Percentiles rank a stretch among this genome's conserved stretches.
These are phyloP conservation scores for Biscogniauxia mediterranea DNA, from an alignment of 2,329 filamentous ascomycete genomes.

Conservation along the genomic window DNA sequence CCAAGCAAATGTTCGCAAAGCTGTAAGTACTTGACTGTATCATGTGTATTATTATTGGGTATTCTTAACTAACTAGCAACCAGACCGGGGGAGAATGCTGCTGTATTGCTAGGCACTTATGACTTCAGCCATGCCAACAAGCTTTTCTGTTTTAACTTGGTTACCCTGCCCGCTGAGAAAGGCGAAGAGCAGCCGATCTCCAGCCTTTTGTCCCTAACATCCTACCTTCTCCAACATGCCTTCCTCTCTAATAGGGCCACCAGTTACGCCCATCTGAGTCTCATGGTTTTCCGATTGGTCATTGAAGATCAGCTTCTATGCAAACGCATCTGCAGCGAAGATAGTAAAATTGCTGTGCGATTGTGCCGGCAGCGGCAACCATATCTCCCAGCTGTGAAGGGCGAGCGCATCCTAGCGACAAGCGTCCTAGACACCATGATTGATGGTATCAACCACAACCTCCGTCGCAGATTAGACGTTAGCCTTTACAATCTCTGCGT, in stretches of 20 bases:
- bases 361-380: conserved; percentile 88
- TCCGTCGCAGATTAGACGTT: conserved; percentile 80
- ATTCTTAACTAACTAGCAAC: conserved; percentile 19
- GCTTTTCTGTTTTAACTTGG: conserved; percentile 83
- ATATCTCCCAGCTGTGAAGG: conserved; percentile 71
- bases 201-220: conserved; percentile 81
- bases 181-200: conserved; percentile 72
- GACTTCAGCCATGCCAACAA: conserved; percentile 96
- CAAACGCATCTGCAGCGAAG: conserved; percentile 80
- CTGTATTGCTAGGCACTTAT: conserved; percentile 81
- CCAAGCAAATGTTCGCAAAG: conserved; percentile 75
- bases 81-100: conserved; percentile 76
- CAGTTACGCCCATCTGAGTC: conserved; percentile 79
- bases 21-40: conserved; percentile 59
- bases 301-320: conserved; percentile 81
- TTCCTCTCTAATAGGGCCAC: conserved; percentile 77
- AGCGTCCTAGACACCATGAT: conserved; percentile 83
- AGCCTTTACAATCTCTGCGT: conserved; percentile 80
- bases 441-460: conserved; percentile 91
- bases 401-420: conserved; percentile 71
- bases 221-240: conserved; percentile 91
- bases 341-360: conserved; percentile 70
- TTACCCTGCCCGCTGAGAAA: conserved; percentile 63
- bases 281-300: conserved; percentile 81
- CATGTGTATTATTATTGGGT: neutral